Evolutionary conservation across 1,139 yeast species (phyloP), one percentile per base, ranked within the genome.

Genomic region (Candida pseudocylindracea): DNA sequence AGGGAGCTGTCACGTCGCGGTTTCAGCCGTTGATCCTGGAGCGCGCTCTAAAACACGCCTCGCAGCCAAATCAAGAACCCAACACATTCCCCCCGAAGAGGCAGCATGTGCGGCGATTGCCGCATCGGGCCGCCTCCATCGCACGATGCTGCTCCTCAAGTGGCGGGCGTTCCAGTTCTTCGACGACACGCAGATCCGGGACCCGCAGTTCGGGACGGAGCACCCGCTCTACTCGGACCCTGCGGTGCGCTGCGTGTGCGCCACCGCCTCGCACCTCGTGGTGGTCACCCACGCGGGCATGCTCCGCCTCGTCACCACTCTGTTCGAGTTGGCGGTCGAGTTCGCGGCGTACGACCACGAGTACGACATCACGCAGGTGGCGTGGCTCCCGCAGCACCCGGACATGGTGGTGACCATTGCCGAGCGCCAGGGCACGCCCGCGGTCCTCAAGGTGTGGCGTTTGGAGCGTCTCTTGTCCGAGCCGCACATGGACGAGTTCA

Each of bases 131-230:
- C n/a, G n/a, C n/a, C n/a, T n/a, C n/a, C n/a, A n/a, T n/a, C n/a
- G n/a, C n/a, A n/a, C n/a, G n/a, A 15, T 15, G 20, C 20, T 15
- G 20, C 20, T 15, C 6, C 20, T 15, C 20, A 15, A 15, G 26
- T 83, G 94, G 94, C 63, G 91, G 38, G 93, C 79, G 44, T 79
- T 88, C 52, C 85, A 79, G 41, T 74, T 88, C 51, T 83, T 79
- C 50, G 94, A 83, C 36, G 63, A 69, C 32, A 63, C 72, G 1
- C 95, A 95, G 6, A 74, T 88, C 28, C 58, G 72, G 40, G 96
- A 88, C 48, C 96, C 96, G 7, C 57, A 65, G 37, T 62, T 65
- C 39, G 72, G 71, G n/a, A 56, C 75, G 0, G 59, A 59, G 3
- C 59, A 63, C 6, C 72, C 79, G 0, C 55, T 83, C 28, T 85